Evolutionary conservation across 139 green algal genomes (phyloP).

Genomic region (Asterochloris sp.): DNA sequence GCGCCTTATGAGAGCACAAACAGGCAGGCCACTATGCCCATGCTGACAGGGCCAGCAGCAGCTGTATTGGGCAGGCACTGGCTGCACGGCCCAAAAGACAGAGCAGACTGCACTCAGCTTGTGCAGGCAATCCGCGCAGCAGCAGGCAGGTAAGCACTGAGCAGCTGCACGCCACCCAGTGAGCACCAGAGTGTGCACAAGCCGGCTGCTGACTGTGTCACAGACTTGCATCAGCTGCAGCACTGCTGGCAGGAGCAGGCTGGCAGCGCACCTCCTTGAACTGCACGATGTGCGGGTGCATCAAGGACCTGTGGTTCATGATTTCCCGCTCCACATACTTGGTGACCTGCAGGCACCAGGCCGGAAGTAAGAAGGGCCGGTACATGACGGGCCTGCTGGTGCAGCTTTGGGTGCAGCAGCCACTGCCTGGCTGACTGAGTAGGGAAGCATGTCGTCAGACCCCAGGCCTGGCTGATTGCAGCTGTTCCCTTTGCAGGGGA

Average conservation of each 20-base stretch:
- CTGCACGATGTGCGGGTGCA: slow-evolving; percentile 95
- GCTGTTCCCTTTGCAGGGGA: too few relatives aligned
- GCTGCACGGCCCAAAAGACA: too few relatives aligned
- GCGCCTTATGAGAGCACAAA: neutral
- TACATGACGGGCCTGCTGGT: neutral
- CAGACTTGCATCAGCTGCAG: too few relatives aligned
- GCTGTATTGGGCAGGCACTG: too few relatives aligned
- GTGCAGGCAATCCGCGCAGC: too few relatives aligned
- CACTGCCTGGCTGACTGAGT: neutral
- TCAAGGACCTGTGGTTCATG: slow-evolving; percentile 89
- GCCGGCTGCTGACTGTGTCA: too few relatives aligned
- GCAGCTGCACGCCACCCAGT: too few relatives aligned
- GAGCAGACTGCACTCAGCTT: too few relatives aligned
- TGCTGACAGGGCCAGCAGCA: too few relatives aligned
- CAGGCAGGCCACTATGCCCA: neutral
- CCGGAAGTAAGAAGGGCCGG: neutral
- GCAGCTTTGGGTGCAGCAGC: neutral
- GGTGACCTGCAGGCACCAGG: slow-evolving; percentile 59
- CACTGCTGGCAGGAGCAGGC: neutral
- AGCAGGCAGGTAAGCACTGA: too few relatives aligned
- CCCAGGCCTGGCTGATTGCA: neutral
- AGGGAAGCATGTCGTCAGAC: too few relatives aligned
- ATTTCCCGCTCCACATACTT: slow-evolving; percentile 98
- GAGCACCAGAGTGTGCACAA: too few relatives aligned
- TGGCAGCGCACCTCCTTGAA: slow-evolving; percentile 81